Evolutionary conservation across 2,329 filamentous ascomycete genomes (phyloP).

Genomic region (Epichloe glyceriae): DNA sequence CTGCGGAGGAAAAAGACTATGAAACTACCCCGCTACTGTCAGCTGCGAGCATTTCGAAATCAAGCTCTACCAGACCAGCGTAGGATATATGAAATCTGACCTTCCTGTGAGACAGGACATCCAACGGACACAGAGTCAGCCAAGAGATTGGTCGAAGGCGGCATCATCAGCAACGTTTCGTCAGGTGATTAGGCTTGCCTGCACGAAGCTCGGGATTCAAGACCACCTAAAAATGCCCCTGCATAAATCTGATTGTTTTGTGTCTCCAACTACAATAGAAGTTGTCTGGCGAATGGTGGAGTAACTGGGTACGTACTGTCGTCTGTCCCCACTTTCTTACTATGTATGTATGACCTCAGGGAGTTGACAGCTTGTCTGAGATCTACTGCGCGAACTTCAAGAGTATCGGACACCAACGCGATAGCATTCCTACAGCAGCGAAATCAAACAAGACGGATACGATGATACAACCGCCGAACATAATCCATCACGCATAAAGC

Average conservation of each 20-base stretch:
- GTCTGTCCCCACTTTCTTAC: not conserved
- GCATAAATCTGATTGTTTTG: not conserved
- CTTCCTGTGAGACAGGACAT: not conserved
- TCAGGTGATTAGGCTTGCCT: constrained; percentile 3
- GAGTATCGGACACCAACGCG: not conserved
- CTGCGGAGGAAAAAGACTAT: not conserved
- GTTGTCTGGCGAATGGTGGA: not conserved
- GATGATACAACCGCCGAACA: not conserved
- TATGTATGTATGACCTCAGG: constrained; percentile 2
- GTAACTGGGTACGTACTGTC: not conserved
- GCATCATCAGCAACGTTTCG: not conserved
- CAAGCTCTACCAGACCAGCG: not conserved
- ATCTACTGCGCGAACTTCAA: not conserved
- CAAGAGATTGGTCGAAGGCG: not conserved
- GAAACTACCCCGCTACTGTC: constrained; percentile 1
- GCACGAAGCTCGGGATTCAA: not conserved
- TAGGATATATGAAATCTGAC: not conserved
- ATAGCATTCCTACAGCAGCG: not conserved
- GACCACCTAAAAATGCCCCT: not conserved
- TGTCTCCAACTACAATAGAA: too few relatives aligned
- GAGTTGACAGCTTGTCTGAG: constrained; percentile 3
- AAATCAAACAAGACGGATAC: not conserved
- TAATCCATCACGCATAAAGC: not conserved
- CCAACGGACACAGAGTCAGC: not conserved
- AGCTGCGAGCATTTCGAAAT: not conserved